These are phyloP conservation scores for Oryza officinalis DNA, from an alignment of 176 grass and related monocot species.

Conservation along the genomic window DNA sequence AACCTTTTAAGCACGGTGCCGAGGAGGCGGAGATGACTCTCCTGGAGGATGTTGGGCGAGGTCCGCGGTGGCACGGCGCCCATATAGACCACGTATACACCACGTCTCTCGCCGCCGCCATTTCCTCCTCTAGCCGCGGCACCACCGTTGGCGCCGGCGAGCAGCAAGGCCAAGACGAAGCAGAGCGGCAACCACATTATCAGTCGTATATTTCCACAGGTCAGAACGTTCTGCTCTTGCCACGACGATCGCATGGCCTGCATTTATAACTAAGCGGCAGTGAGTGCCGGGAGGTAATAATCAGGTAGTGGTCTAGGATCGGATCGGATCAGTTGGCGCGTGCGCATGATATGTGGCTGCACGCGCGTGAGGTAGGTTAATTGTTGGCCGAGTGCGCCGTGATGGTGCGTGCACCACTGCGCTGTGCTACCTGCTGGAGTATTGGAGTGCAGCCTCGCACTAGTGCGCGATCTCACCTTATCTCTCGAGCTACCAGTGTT, in stretches of 20 bases:
- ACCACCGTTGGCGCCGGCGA: not conserved
- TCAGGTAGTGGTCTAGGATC: no score
- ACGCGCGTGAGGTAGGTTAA: not conserved
- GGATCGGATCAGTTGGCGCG: no score
- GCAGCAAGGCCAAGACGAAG: not conserved
- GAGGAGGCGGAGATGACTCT: constrained; percentile 70
- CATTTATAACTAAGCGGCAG: no score
- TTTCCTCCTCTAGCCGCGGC: not conserved
- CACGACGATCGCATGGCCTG: no score
- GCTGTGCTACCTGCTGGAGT: not conserved
- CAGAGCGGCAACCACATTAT: constrained; percentile 27
- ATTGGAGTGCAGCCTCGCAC: not conserved
- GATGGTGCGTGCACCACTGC: constrained; percentile 9
- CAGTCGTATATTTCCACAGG: no score
- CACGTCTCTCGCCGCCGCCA: not conserved
- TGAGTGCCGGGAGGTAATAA: no score
- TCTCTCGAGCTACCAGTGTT: not conserved
- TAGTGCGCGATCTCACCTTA: not conserved
- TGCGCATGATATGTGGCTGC: not conserved
- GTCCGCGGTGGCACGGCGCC: constrained; percentile 60
- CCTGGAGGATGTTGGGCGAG: constrained; percentile 24
- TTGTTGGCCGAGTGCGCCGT: not conserved
- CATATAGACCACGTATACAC: constrained; percentile 88
- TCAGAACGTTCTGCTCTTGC: no score
- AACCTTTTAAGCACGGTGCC: constrained; percentile 59